Conservation (phyloP, 768 basidiomycete species). For the Termitomyces sp. region DNA sequence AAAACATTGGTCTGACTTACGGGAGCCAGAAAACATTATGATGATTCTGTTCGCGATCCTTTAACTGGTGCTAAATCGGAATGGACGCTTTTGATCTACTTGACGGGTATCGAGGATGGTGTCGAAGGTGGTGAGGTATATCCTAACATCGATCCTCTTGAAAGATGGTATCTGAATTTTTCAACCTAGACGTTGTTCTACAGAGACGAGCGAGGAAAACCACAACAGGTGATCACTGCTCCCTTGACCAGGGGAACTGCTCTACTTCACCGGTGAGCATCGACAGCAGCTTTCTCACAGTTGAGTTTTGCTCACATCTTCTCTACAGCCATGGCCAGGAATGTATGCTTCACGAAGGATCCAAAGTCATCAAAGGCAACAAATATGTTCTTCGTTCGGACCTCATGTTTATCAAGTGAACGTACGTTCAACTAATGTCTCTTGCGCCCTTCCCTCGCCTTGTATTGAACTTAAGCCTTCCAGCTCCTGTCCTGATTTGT, state of each 20-base stretch:
- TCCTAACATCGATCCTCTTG: background rate
- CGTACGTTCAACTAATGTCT: conserved; percentile 35
- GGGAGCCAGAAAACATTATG: conserved; percentile 55
- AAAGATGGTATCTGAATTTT: background rate
- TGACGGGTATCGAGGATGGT: conserved; percentile 68
- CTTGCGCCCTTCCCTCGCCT: conserved; percentile 42
- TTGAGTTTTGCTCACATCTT: conserved; percentile 20
- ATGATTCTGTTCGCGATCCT: conserved; percentile 59
- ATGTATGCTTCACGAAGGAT: conserved; percentile 71
- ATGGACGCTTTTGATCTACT: conserved; percentile 73
- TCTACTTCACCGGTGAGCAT: conserved; percentile 53
- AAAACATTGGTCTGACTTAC: background rate
- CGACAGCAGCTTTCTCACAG: too few relatives aligned
- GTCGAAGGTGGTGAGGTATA: conserved; percentile 65
- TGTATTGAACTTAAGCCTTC: conserved; percentile 84
- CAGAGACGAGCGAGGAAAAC: conserved; percentile 44
- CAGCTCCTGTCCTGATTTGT: conserved; percentile 13
- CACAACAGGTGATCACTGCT: conserved; percentile 41
- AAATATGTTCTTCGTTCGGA: conserved; percentile 76
- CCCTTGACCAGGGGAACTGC: conserved; percentile 58
- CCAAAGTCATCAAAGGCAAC: conserved; percentile 48
- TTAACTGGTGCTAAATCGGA: conserved; percentile 60
- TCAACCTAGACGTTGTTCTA: conserved; percentile 62
- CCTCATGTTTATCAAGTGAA: conserved; percentile 48
- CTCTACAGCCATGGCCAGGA: conserved; percentile 73